Conservation (phyloP, 1,284 basidiomycete species). For the Heterobasidion parviporum region DNA sequence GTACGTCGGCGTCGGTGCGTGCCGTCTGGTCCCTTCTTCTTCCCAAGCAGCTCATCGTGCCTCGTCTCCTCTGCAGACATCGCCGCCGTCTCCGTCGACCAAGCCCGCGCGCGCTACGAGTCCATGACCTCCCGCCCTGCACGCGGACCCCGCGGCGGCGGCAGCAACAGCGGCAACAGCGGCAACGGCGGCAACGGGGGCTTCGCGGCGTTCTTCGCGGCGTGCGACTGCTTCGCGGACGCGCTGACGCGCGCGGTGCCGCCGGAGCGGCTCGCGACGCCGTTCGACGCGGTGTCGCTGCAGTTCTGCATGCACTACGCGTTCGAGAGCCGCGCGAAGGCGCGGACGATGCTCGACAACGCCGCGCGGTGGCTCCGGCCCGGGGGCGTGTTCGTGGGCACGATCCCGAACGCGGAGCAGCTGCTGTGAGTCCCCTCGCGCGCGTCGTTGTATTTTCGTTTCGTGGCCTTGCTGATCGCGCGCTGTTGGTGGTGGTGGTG, state of each 20-base stretch:
- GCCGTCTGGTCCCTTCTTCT: background rate
- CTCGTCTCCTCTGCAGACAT: constrained; percentile 55
- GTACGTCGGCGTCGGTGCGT: constrained; percentile 77
- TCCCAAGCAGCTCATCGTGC: background rate
- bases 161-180: too few species aligned
- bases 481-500: background rate
- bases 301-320: constrained; percentile 99
- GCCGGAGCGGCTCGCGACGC: constrained; percentile 41
- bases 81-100: constrained; percentile 84
- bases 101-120: constrained; percentile 61
- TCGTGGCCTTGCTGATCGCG: background rate
- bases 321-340: constrained; percentile 84
- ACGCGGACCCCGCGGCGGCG: too few species aligned
- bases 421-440: constrained; percentile 63
- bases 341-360: constrained; percentile 89
- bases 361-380: constrained; percentile 73
- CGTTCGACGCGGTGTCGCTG: constrained; percentile 93
- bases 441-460: background rate
- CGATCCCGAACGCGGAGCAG: constrained; percentile 82
- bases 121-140: constrained; percentile 24
- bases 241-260: constrained; percentile 68
- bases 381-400: constrained; percentile 91
- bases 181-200: background rate
- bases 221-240: constrained; percentile 84
- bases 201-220: constrained; percentile 77